A percentile compares a stretch with the other conserved stretches of the same genome.
These are phyloP conservation scores for Hericium rajendrae DNA, from an alignment of 768 basidiomycete genomes.

Conservation along the genomic window DNA sequence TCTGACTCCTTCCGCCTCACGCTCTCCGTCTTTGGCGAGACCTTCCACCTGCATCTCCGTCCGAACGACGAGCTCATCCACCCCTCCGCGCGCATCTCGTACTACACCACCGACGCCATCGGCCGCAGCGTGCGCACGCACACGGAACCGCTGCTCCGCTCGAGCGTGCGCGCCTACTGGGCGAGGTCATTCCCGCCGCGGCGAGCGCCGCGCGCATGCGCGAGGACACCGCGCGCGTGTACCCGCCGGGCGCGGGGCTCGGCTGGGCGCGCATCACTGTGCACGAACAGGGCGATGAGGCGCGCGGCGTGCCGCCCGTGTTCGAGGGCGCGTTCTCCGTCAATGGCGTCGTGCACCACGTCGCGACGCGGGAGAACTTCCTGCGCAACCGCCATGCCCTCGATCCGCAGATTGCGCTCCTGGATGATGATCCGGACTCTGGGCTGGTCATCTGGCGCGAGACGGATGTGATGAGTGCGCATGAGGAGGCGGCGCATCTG, in stretches of 20 bases:
- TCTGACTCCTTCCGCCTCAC: constrained; percentile 65
- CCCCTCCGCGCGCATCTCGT: constrained; percentile 63
- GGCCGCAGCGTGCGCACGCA: constrained; percentile 41
- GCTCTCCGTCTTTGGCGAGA: constrained; percentile 54
- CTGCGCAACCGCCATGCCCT: constrained; percentile 46
- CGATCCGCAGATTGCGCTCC: constrained; percentile 39
- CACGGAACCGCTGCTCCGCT: constrained; percentile 52
- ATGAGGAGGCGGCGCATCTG: constrained; percentile 31
- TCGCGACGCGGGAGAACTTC: constrained; percentile 65
- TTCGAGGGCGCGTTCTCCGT: constrained; percentile 74
- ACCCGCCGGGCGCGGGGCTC: constrained; percentile 33
- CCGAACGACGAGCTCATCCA: constrained; percentile 76
- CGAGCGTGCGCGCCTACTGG: constrained; percentile 57
- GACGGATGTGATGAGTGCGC: constrained; percentile 48
- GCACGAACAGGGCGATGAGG: constrained; percentile 47
- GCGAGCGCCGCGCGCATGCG: constrained; percentile 45
- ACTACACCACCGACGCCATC: constrained; percentile 42
- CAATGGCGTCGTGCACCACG: constrained; percentile 57
- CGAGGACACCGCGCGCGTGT: constrained; percentile 51
- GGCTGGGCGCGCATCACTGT: constrained; percentile 79
- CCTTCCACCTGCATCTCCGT: constrained; percentile 62
- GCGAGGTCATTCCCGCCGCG: constrained; percentile 60
- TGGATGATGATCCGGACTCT: constrained; percentile 35
- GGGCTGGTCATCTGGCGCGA: constrained; percentile 69
- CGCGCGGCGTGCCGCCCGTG: constrained; percentile 37